Evolutionary conservation across 139 green algal genomes (phyloP).

Genomic region (Auxenochlorella pyrenoidosa): DNA sequence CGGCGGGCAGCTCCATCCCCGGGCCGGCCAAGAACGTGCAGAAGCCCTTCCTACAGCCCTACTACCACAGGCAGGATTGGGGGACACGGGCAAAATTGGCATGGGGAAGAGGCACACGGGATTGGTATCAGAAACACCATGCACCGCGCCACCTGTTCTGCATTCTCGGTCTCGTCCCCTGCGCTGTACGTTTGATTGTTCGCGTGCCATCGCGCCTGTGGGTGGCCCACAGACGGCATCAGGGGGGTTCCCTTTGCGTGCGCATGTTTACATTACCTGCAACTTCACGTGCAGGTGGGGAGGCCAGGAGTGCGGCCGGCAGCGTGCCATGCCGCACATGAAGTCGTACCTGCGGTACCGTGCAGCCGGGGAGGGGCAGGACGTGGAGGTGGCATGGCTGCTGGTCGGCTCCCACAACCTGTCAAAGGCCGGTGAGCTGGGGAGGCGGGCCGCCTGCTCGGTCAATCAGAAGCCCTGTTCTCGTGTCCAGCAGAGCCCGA

Average conservation of each 20-base stretch:
- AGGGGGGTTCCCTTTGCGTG: too few relatives aligned
- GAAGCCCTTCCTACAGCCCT: slow-evolving; percentile 68
- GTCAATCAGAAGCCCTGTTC: too few relatives aligned
- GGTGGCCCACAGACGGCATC: too few relatives aligned
- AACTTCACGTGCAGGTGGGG: slow-evolving; percentile 57
- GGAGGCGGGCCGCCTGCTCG: too few relatives aligned
- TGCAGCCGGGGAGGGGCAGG: not conserved
- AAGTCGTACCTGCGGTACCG: slow-evolving; percentile 72
- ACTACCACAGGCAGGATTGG: not conserved
- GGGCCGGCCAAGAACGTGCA: slow-evolving; percentile 67
- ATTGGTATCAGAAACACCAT: too few relatives aligned
- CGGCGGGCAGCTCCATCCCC: slow-evolving; percentile 71
- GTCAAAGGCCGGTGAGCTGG: slow-evolving; percentile 54
- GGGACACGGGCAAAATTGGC: not conserved
- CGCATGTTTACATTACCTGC: not conserved
- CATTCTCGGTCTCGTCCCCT: too few relatives aligned
- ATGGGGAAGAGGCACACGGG: too few relatives aligned
- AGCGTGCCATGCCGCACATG: slow-evolving; percentile 86
- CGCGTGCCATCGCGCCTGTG: too few relatives aligned
- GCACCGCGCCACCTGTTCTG: too few relatives aligned
- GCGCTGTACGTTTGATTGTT: too few relatives aligned
- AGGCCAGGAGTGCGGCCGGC: slow-evolving; percentile 58
- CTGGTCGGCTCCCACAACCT: slow-evolving; percentile 83
- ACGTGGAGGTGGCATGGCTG: slow-evolving; percentile 67
- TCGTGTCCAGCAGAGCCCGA: too few relatives aligned